Evolutionary conservation across 768 basidiomycete genomes (phyloP).

Genomic region (Neoboletus brunneissimus): DNA sequence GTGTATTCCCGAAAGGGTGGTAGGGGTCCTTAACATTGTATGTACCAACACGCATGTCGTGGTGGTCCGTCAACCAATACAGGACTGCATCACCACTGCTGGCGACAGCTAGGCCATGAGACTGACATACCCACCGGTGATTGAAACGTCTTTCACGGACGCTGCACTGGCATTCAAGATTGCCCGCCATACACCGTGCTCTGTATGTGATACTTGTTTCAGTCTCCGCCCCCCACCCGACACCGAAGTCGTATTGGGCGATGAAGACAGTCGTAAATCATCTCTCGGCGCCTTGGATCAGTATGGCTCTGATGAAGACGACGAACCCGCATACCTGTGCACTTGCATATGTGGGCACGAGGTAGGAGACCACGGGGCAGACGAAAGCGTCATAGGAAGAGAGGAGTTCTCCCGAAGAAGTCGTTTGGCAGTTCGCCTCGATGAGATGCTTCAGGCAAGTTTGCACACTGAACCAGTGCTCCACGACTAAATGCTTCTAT

Average conservation of each 20-base stretch:
- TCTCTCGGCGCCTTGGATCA: constrained; percentile 55
- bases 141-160: constrained; percentile 47
- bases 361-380: constrained; percentile 63
- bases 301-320: constrained; percentile 72
- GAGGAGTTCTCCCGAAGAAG: constrained; percentile 70
- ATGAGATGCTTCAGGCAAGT: constrained; percentile 75
- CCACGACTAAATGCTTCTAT: constrained; percentile 15
- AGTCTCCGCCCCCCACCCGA: constrained; percentile 65
- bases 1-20: not conserved
- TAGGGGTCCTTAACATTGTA: constrained; percentile 6
- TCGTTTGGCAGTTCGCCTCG: constrained; percentile 74
- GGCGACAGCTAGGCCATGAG: constrained; percentile 44
- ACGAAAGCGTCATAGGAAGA: constrained; percentile 50
- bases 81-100: not conserved
- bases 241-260: constrained; percentile 58
- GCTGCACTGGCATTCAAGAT: constrained; percentile 67
- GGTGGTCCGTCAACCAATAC: not conserved
- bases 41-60: not conserved
- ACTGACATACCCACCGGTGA: constrained; percentile 64
- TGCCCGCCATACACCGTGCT: constrained; percentile 76
- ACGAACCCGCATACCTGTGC: constrained; percentile 52
- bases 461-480: not conserved
- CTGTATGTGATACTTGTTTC: constrained; percentile 60
- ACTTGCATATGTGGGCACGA: constrained; percentile 70
- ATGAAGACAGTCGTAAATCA: constrained; percentile 39